A percentile compares a stretch with the other conserved stretches of the same genome.
These are phyloP conservation scores for Ambrosia hybrid DNA, from an alignment of 140 eudicot species.

Conservation along the genomic window DNA sequence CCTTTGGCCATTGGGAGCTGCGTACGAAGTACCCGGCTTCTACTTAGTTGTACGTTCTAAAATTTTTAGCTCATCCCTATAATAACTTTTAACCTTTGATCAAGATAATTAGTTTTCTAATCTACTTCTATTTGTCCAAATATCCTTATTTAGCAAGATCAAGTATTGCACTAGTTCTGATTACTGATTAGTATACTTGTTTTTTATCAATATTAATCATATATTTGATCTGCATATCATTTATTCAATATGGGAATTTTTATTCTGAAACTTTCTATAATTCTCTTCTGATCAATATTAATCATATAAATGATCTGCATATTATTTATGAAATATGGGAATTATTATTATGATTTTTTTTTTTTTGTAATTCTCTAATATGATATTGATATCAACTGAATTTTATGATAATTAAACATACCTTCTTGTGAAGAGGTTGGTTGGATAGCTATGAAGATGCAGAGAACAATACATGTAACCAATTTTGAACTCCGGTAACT, in stretches of 20 bases:
- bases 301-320: slow-evolving; percentile 20
- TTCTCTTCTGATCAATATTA: not conserved
- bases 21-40: too few relatives aligned
- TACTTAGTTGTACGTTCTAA: too few relatives aligned
- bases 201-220: not conserved
- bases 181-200: slow-evolving; percentile 2
- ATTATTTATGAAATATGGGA: slow-evolving; percentile 23
- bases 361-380: not conserved
- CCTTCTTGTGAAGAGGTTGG: slow-evolving; percentile 58
- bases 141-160: slow-evolving; percentile 19
- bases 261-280: not conserved
- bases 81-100: slow-evolving; percentile 14
- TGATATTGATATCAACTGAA: not conserved
- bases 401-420: slow-evolving; percentile 27
- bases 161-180: slow-evolving; percentile 15
- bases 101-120: slow-evolving; percentile 22
- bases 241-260: slow-evolving; percentile 19
- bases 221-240: slow-evolving; percentile 24
- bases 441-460: slow-evolving; percentile 40
- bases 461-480: slow-evolving; percentile 38
- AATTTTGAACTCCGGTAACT: slow-evolving; percentile 30
- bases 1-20: too few relatives aligned
- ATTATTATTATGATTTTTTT: not conserved
- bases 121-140: slow-evolving; percentile 18
- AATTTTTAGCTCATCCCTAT: too few relatives aligned